Base-by-base conservation (phyloP, 1,284 basidiomycete species). In the Dichomitus squalens region DNA sequence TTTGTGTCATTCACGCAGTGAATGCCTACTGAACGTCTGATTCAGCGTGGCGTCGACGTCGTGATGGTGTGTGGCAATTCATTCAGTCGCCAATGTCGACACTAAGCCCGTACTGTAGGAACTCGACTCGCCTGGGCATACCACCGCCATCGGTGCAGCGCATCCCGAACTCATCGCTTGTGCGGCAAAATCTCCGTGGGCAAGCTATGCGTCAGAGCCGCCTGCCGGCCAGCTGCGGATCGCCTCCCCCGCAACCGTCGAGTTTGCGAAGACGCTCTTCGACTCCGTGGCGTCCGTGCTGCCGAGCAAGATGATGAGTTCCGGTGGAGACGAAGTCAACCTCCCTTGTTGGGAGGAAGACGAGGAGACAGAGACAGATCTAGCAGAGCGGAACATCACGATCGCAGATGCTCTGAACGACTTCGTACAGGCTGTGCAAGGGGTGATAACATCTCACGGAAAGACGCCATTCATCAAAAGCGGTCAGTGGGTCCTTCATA, bases 321-420 rank as follows among this genome's bases (percentile, higher is more conserved):
- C 89, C 0, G 92, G 92, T 0, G 92, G 92, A 0, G 92, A 95
- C 67, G 92, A 95, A 70, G 72, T 94, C 56, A 92, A 93, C 65
- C 64, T 71, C 3, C 76, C 77, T 20, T 93, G 90, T 71, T 93
- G 89, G 70, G 74, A 75, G 0, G 70, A 85, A 23, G 90, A 93
- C 68, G 65, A 72, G 4, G 70, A 78, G 60, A 89, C 88, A 0
- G 78, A 82, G 62, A 68, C 70, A 0, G 79, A 80, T n/a, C 73
- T 90, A 44, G 64, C 73, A 46, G 57, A 64, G 52, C 73, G 72
- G 14, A 80, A 80, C 5, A 72, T 75, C 64, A 87, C 83, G 0
- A 71, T 92, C 11, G 79, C 83, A 25, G 73, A 87, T 50, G 88
- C 88, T 0, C 70, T 95, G 43, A 75, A 80, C 59, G 66, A 69